phyloP scores from a whole-genome alignment of 108 stramenopile species.

The Nitzschia inconspicua region DNA sequence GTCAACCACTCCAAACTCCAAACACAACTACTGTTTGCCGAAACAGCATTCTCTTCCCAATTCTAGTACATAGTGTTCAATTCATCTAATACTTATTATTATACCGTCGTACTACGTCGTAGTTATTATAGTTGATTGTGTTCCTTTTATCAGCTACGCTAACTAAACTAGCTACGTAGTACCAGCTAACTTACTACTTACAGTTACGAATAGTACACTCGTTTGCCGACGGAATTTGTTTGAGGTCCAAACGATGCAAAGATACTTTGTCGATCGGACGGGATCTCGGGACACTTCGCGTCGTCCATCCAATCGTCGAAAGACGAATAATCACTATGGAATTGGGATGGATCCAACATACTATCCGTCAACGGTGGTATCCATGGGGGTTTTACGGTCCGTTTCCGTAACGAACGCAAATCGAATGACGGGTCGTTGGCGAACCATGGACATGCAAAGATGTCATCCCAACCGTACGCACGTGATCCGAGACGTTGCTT shows the following conservation, averaged over 20 bases:
- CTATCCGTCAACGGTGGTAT: conserved; percentile 34
- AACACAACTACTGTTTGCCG: too few species aligned
- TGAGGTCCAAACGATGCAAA: conserved; percentile 3
- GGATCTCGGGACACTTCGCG: neutral
- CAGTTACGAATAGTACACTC: too few species aligned
- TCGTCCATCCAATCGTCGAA: conserved; percentile 1
- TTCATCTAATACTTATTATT: too few species aligned
- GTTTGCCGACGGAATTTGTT: too few species aligned
- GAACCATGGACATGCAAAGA: conserved; percentile 68
- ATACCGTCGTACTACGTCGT: too few species aligned
- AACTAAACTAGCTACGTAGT: too few species aligned
- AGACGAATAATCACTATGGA: neutral
- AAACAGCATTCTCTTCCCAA: too few species aligned
- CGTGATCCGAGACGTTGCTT: conserved; percentile 61
- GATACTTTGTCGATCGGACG: neutral
- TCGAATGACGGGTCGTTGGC: conserved; percentile 49
- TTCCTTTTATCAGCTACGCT: too few species aligned
- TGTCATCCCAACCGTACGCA: conserved; percentile 55
- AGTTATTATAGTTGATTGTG: too few species aligned
- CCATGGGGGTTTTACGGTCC: conserved; percentile 75
- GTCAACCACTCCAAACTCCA: too few species aligned
- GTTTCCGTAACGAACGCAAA: conserved; percentile 43
- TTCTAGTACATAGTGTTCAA: too few species aligned
- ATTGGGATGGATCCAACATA: neutral
- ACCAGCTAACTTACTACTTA: too few species aligned